Evolutionary conservation across 1,284 basidiomycete species (phyloP).

Genomic region (Microbotryum saponariae): DNA sequence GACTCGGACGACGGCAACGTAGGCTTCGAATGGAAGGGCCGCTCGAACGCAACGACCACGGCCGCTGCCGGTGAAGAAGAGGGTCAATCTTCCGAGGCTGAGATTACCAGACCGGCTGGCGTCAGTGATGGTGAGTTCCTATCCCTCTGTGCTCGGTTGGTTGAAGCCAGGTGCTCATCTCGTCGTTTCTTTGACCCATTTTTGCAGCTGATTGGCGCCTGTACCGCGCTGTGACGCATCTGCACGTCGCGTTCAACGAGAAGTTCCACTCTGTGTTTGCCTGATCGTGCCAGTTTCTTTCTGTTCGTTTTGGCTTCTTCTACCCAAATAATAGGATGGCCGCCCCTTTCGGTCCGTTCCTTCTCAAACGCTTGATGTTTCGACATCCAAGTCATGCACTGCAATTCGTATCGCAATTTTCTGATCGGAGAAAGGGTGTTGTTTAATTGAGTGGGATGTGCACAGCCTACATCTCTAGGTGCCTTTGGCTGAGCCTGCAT

Average conservation of each 20-base stretch:
- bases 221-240: constrained; percentile 48
- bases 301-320: background rate
- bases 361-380: no score
- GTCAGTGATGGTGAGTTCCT: constrained; percentile 20
- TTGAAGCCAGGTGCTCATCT: background rate
- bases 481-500: no score
- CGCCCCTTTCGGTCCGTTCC: no score
- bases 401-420: no score
- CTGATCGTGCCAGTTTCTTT: constrained; percentile 23
- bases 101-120: constrained; percentile 38
- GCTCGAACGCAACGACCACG: constrained; percentile 30
- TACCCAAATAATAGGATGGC: no score
- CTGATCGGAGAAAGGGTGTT: no score
- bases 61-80: constrained; percentile 10
- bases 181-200: constrained; percentile 42
- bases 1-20: constrained; percentile 33
- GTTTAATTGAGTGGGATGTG: no score
- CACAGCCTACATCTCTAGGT: no score
- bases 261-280: constrained; percentile 53
- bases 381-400: no score
- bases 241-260: constrained; percentile 50
- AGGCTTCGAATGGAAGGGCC: constrained; percentile 18
- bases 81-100: constrained; percentile 37
- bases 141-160: constrained; percentile 22
- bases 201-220: constrained; percentile 52